Evolutionary conservation across 495 filamentous ascomycete species (phyloP).

Genomic region (Viridothelium virens): DNA sequence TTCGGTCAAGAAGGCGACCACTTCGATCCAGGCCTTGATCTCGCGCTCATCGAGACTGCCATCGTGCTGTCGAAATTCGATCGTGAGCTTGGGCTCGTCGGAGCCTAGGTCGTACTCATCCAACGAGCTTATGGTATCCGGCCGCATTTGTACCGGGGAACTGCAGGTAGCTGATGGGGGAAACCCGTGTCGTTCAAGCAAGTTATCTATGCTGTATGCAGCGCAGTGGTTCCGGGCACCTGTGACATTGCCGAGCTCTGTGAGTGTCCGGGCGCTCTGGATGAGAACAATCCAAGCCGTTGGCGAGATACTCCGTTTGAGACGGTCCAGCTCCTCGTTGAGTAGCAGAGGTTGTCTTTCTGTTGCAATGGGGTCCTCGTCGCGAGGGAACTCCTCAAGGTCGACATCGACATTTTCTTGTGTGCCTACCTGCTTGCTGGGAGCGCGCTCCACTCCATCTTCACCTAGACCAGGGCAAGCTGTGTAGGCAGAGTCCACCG

Average conservation of each 20-base stretch:
- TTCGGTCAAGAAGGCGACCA: background rate
- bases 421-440: no score
- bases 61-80: slow-evolving; percentile 41
- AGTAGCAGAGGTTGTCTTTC: no score
- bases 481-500: no score
- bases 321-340: background rate
- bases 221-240: background rate
- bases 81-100: slow-evolving; percentile 18
- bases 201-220: background rate
- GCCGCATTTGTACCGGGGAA: background rate
- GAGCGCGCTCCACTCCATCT: no score
- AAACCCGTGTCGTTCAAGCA: background rate
- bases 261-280: background rate
- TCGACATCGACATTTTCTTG: no score
- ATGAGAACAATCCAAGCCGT: background rate
- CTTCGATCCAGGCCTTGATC: slow-evolving; percentile 29
- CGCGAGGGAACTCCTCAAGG: no score
- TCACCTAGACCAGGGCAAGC: no score
- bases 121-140: background rate
- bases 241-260: background rate
- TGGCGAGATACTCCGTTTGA: background rate
- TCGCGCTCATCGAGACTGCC: slow-evolving; percentile 32
- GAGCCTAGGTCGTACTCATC: background rate
- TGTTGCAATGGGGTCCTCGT: no score
- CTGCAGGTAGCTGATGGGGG: background rate